A percentile compares a stretch with the other conserved stretches of the same genome.
These are phyloP conservation scores for Aspergillus alliaceus DNA, from an alignment of 2,329 filamentous ascomycete genomes.

Conservation along the genomic window DNA sequence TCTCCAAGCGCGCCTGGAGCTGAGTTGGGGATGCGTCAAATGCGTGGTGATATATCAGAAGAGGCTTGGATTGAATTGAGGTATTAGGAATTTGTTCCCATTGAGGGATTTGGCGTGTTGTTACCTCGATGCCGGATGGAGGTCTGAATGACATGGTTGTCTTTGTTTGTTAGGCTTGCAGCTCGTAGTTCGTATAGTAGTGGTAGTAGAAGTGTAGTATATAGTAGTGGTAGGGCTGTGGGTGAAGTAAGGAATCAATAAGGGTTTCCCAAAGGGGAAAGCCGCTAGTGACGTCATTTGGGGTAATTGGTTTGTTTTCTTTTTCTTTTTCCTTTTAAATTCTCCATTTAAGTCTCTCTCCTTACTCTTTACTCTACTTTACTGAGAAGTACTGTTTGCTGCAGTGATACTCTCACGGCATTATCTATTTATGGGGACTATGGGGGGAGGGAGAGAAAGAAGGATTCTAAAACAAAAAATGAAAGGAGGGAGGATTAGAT, in stretches of 20 bases:
- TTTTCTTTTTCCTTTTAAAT: too few relatives aligned
- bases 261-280: background rate
- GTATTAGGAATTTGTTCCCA: conserved; percentile 63
- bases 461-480: too few relatives aligned
- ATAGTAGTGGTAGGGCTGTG: too few relatives aligned
- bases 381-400: background rate
- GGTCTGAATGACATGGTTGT: conserved; percentile 41
- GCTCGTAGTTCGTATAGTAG: too few relatives aligned
- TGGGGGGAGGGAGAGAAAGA: too few relatives aligned
- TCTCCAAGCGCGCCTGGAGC: conserved; percentile 58
- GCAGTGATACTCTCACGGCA: too few relatives aligned
- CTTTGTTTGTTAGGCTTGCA: too few relatives aligned
- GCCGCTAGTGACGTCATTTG: conserved; percentile 4
- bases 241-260: background rate
- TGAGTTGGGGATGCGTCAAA: conserved; percentile 53
- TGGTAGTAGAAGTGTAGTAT: too few relatives aligned
- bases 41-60: conserved; percentile 65
- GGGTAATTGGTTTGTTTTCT: background rate
- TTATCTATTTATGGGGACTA: too few relatives aligned
- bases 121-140: conserved; percentile 55
- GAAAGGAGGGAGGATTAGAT: too few relatives aligned
- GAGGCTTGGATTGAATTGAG: conserved; percentile 61
- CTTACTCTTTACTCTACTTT: background rate
- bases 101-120: conserved; percentile 59
- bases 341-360: too few relatives aligned